A percentile compares a stretch with the other conserved stretches of the same genome.
phyloP scores from a whole-genome alignment of 768 basidiomycete species.

The Leucocoprinus leucothites region DNA sequence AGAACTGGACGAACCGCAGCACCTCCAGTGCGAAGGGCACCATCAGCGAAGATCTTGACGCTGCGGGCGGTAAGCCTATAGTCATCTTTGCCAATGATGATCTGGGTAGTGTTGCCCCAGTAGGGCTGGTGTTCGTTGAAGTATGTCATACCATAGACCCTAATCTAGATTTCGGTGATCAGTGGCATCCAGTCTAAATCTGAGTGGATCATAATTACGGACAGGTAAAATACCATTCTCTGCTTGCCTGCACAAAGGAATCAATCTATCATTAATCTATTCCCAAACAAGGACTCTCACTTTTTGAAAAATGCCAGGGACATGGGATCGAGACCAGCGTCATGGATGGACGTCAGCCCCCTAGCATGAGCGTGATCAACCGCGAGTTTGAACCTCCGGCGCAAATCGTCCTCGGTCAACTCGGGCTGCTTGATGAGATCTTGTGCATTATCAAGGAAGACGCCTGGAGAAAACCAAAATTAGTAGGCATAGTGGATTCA shows the following conservation, averaged over 20 bases:
- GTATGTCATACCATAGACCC: conserved; percentile 75
- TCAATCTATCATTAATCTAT: background rate
- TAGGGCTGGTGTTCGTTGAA: conserved; percentile 66
- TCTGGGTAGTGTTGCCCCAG: conserved; percentile 65
- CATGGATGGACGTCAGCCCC: conserved; percentile 84
- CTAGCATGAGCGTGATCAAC: conserved; percentile 63
- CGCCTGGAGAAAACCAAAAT: conserved; percentile 37
- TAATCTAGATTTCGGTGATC: conserved; percentile 43
- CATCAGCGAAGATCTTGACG: conserved; percentile 77
- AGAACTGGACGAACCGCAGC: conserved; percentile 61
- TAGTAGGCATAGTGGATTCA: background rate
- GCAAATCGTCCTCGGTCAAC: conserved; percentile 60
- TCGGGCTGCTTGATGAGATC: conserved; percentile 62
- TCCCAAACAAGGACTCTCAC: conserved; percentile 30
- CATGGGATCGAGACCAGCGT: conserved; percentile 69
- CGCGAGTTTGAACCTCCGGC: conserved; percentile 57
- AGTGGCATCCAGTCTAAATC: conserved; percentile 10
- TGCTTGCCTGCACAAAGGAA: conserved; percentile 48
- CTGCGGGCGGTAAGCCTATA: conserved; percentile 68
- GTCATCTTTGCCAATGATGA: conserved; percentile 54
- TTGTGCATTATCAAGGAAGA: conserved; percentile 87
- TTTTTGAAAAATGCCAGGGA: conserved; percentile 74
- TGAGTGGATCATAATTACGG: conserved; percentile 13
- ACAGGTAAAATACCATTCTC: conserved; percentile 61
- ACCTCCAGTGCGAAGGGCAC: conserved; percentile 86